A percentile compares a stretch with the other conserved stretches of the same genome.
phyloP scores from a whole-genome alignment of 495 filamentous ascomycete species.

The Pyrenula aspistea region DNA sequence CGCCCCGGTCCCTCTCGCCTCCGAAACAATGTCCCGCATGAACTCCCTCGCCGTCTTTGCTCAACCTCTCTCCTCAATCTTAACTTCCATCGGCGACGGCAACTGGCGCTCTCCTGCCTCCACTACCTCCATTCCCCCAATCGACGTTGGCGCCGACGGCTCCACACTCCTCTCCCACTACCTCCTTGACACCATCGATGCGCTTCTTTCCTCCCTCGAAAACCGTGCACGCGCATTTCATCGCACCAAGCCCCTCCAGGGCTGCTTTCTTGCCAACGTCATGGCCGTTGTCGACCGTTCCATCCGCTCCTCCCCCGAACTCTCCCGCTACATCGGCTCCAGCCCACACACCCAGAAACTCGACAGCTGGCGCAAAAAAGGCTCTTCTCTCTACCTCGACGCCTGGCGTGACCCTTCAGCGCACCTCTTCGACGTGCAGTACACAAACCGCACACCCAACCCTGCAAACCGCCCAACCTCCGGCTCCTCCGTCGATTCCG shows the following conservation, averaged over 20 bases:
- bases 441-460: slow-evolving; percentile 55
- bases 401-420: slow-evolving; percentile 79
- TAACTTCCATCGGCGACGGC: slow-evolving; percentile 84
- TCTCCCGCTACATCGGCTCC: slow-evolving; percentile 57
- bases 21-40: slow-evolving; percentile 77
- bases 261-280: slow-evolving; percentile 87
- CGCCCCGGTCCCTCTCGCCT: slow-evolving; percentile 61
- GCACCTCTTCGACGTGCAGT: slow-evolving; percentile 80
- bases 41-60: slow-evolving; percentile 80
- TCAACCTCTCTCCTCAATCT: slow-evolving; percentile 73
- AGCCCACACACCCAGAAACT: slow-evolving; percentile 40
- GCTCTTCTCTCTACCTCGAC: slow-evolving; percentile 68
- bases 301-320: slow-evolving; percentile 64
- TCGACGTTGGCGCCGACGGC: slow-evolving; percentile 86
- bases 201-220: slow-evolving; percentile 67
- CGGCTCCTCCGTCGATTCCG: slow-evolving; percentile 56
- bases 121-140: slow-evolving; percentile 52
- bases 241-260: slow-evolving; percentile 65
- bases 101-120: slow-evolving; percentile 60
- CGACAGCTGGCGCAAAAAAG: slow-evolving; percentile 80
- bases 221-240: slow-evolving; percentile 59
- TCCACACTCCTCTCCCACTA: slow-evolving; percentile 81
- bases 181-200: slow-evolving; percentile 72
- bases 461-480: slow-evolving; percentile 48
- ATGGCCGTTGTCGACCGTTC: slow-evolving; percentile 75